phyloP scores from a whole-genome alignment of 352 stramenopile genomes.

The Globisporangium cylindrosporum region DNA sequence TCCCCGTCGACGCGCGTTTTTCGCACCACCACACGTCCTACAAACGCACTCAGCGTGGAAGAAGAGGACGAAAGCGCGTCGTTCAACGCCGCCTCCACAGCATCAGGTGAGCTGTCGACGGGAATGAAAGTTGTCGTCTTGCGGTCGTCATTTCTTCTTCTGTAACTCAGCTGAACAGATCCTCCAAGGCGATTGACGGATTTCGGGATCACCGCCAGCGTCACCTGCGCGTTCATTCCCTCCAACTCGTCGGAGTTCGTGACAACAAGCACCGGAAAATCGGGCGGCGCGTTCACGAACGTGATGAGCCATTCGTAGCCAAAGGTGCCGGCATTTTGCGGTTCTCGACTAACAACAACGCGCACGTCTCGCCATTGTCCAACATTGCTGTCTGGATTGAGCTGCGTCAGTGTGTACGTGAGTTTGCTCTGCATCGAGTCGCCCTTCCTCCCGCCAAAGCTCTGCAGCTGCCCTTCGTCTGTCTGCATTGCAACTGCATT shows the following conservation, averaged over 20 bases:
- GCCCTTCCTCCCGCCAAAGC: conserved; percentile 24
- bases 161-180: conserved; percentile 21
- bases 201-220: not conserved
- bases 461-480: conserved; percentile 27
- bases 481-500: conserved; percentile 30
- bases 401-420: conserved; percentile 4
- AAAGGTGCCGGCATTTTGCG: not conserved
- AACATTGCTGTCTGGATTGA: not conserved
- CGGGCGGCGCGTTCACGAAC: conserved; percentile 22
- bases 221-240: conserved; percentile 10
- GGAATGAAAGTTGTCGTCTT: not conserved
- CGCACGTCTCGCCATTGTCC: conserved; percentile 4
- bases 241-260: conserved; percentile 6
- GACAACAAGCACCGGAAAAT: conserved; percentile 26
- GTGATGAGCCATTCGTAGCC: conserved; percentile 29
- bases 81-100: conserved; percentile 16
- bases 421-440: conserved; percentile 34
- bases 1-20: conserved; percentile 13
- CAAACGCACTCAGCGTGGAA: not conserved
- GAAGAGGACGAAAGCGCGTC: conserved; percentile 4
- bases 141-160: not conserved
- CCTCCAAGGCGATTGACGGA: conserved; percentile 23
- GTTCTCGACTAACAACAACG: conserved; percentile 13
- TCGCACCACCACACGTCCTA: conserved; percentile 11
- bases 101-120: conserved; percentile 7